Evolutionary conservation across 164 flowering plant species (phyloP), one percentile per base, ranked within the genome.

Genomic region (Chimonanthus salicifolius): DNA sequence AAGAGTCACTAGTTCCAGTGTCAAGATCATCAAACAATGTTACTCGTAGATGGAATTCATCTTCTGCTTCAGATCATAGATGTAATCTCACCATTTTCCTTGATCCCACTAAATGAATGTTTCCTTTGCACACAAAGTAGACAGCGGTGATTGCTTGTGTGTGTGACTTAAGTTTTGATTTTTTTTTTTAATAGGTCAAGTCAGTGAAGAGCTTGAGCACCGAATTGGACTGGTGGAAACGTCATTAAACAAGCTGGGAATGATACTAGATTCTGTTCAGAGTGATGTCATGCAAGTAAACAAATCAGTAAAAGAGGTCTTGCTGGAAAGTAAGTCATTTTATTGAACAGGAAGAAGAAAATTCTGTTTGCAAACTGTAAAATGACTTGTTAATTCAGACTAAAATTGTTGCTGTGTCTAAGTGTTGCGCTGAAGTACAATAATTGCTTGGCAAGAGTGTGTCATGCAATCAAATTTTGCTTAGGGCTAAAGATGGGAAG

Each of bases 221-320:
- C 87, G 87, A 77, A 85, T 93, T 69, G 89, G 92, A 69, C 69
- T 82, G 83, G 82, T 93, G 77, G 99, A 92, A 80, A 86, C 87
- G 78, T 87, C 97, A 71, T 49, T 92, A 51, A 90, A 74, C 76
- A 86, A 89, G 80, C 77, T 84, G 76, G 97, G 90, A 71, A 84
- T 88, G 87, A 83, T 90, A 71, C 78, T 95, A 78, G 95, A 94
- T 74, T 93, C 99, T 79, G 81, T 95, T 75, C 98, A 93, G 83
- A 81, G 88, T 62, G 98, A 94, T 73, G 76, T 93, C 69, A 88
- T 95, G 88, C 98, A 95, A 88, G 88, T 84, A 62, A 92, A 88
- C 77, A 89, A 83, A 80, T 89, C 92, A 77, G 86, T 87, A 63
- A 92, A 91, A 80, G 97, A 93, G 78, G 75, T 87, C 43, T 78